phyloP scores from a whole-genome alignment of 148 eudicot species.

The Oxyria digyna region DNA sequence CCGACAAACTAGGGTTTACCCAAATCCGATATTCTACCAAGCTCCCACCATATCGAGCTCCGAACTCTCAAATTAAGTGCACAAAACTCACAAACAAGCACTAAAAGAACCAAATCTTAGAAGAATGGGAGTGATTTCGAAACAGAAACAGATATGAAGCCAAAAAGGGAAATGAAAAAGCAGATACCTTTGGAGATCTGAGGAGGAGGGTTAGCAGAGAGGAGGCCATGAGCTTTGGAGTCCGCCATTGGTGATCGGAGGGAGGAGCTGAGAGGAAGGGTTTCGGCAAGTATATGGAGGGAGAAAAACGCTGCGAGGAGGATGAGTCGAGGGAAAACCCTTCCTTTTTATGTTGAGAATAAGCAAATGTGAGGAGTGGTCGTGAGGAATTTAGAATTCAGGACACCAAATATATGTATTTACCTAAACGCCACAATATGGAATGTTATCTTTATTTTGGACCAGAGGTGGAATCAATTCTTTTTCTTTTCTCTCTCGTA shows the following conservation, averaged over 20 bases:
- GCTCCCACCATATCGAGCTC: neutral
- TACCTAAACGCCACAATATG: too few relatives aligned
- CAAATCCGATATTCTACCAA: neutral
- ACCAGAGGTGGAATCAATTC: too few relatives aligned
- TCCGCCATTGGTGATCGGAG: slow-evolving; percentile 55
- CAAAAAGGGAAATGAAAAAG: neutral
- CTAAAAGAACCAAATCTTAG: neutral
- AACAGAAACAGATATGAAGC: neutral
- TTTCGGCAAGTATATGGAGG: neutral
- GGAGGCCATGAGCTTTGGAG: slow-evolving; percentile 34
- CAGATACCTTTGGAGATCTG: slow-evolving; percentile 58
- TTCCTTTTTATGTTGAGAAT: neutral
- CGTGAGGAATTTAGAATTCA: neutral
- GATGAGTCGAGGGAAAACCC: slow-evolving; percentile 5
- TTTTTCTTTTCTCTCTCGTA: too few relatives aligned
- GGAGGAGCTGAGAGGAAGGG: slow-evolving; percentile 6
- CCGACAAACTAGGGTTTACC: slow-evolving; percentile 1
- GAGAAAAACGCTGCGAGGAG: neutral
- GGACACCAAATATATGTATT: neutral
- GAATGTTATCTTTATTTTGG: too few relatives aligned
- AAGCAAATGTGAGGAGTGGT: neutral
- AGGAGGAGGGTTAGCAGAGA: slow-evolving; percentile 19
- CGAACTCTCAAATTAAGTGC: neutral
- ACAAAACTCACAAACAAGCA: neutral
- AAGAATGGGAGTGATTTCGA: neutral